Conservation (phyloP, 306 rosid species). For the Leucaena leucocephala region DNA sequence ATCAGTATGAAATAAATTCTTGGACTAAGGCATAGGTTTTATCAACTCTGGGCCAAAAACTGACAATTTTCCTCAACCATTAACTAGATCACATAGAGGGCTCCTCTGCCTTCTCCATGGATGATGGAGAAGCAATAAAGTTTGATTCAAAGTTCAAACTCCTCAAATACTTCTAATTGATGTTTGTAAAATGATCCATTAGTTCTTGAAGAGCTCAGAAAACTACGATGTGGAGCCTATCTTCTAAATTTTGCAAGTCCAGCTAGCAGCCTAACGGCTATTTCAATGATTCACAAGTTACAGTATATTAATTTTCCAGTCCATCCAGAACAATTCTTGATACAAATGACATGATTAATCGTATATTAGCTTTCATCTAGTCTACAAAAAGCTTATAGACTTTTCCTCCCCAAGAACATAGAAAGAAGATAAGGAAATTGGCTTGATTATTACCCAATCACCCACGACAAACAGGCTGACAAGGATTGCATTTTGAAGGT, state of each 20-base stretch:
- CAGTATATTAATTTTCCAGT: background rate
- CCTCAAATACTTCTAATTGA: background rate
- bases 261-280: background rate
- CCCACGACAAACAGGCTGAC: conserved; percentile 96
- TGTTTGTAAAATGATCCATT: conserved; percentile 4
- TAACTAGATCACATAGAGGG: conserved; percentile 20
- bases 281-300: conserved; percentile 9
- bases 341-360: conserved; percentile 20
- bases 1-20: background rate
- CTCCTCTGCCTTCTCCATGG: conserved; percentile 12
- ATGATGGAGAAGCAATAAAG: conserved; percentile 13
- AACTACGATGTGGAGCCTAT: background rate
- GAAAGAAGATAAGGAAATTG: conserved; percentile 30
- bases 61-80: conserved; percentile 2
- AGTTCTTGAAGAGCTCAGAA: background rate
- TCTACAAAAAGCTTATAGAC: conserved; percentile 3
- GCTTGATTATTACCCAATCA: conserved; percentile 77
- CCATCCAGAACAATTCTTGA: conserved; percentile 1
- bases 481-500: conserved; percentile 84
- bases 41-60: conserved; percentile 2
- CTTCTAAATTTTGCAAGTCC: conserved; percentile 12
- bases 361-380: conserved; percentile 1
- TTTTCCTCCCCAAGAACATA: conserved; percentile 16
- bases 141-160: background rate
- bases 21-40: background rate